These are phyloP conservation scores for Aspergillus sergii DNA, from an alignment of 2,329 filamentous ascomycete genomes.

Conservation along the genomic window DNA sequence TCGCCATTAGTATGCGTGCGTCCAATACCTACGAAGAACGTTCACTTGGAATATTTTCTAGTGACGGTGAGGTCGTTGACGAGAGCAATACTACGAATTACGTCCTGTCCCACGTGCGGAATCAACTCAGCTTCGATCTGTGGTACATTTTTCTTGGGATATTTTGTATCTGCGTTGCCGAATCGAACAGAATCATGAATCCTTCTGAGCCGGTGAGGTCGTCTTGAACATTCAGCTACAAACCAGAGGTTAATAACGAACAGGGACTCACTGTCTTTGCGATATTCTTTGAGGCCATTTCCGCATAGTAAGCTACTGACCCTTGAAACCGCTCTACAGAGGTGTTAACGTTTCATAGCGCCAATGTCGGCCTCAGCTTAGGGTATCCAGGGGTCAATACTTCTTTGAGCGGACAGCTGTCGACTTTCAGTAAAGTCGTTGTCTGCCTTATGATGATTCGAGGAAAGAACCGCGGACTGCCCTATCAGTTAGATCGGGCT, in stretches of 20 bases:
- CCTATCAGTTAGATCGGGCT: slow-evolving; percentile 56
- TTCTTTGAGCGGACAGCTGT: slow-evolving; percentile 49
- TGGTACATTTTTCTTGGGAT: slow-evolving; percentile 66
- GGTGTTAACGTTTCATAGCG: slow-evolving; percentile 23
- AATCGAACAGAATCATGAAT: slow-evolving; percentile 40
- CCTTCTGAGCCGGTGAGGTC: slow-evolving; percentile 27
- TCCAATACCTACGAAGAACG: slow-evolving; percentile 71
- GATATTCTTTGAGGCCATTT: slow-evolving; percentile 49
- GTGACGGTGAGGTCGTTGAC: slow-evolving; percentile 29
- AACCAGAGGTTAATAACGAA: neutral
- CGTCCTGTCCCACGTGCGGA: slow-evolving; percentile 58
- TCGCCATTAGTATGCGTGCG: slow-evolving; percentile 83
- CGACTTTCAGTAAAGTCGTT: slow-evolving; percentile 55
- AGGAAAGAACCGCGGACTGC: slow-evolving; percentile 58
- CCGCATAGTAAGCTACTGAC: slow-evolving; percentile 37
- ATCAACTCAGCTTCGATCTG: slow-evolving; percentile 67
- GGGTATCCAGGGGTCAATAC: slow-evolving; percentile 33
- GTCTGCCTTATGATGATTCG: slow-evolving; percentile 59
- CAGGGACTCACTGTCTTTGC: slow-evolving; percentile 57
- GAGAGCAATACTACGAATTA: slow-evolving; percentile 41
- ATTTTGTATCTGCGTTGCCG: slow-evolving; percentile 61
- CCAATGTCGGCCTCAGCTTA: slow-evolving; percentile 38
- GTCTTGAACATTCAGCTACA: neutral
- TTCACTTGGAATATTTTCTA: slow-evolving; percentile 59
- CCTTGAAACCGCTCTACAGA: neutral